Percentiles rank a stretch among this genome's conserved stretches.
Evolutionary conservation across 345 rosid genomes (phyloP).

Genomic region (Rhodomyrtus tomentosa): DNA sequence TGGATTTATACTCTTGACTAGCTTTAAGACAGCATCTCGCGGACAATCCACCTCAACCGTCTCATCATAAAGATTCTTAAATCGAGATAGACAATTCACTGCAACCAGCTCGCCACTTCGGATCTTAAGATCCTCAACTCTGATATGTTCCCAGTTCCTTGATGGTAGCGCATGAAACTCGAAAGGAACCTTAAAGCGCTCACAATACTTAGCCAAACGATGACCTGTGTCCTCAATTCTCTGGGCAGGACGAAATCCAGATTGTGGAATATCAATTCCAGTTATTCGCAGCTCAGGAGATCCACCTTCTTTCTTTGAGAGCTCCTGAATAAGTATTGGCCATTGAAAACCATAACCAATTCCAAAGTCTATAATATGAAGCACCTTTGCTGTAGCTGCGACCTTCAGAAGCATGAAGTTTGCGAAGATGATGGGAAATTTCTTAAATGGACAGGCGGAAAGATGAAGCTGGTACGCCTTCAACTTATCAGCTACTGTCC

Average conservation of each 20-base stretch:
- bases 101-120: constrained; percentile 47
- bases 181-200: constrained; percentile 64
- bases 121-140: constrained; percentile 57
- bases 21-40: constrained; percentile 38
- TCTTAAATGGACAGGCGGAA: constrained; percentile 53
- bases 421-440: constrained; percentile 43
- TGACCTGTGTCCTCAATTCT: constrained; percentile 68
- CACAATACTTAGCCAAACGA: constrained; percentile 61
- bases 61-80: constrained; percentile 59
- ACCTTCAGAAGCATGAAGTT: constrained; percentile 31
- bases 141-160: constrained; percentile 67
- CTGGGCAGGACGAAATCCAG: constrained; percentile 66
- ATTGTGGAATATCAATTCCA: constrained; percentile 76
- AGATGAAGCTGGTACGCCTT: constrained; percentile 46
- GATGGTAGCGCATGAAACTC: constrained; percentile 58
- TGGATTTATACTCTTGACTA: constrained; percentile 60
- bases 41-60: constrained; percentile 54
- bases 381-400: constrained; percentile 42
- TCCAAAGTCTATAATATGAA: constrained; percentile 89
- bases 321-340: constrained; percentile 67
- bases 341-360: constrained; percentile 83
- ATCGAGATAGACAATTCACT: constrained; percentile 38
- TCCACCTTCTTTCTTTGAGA: constrained; percentile 31
- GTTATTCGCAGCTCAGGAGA: constrained; percentile 73
- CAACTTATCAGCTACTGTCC: constrained; percentile 54